A percentile compares a stretch with the other conserved stretches of the same genome.
phyloP scores from a whole-genome alignment of 495 filamentous ascomycete genomes.

The Trichocladium antarcticum region DNA sequence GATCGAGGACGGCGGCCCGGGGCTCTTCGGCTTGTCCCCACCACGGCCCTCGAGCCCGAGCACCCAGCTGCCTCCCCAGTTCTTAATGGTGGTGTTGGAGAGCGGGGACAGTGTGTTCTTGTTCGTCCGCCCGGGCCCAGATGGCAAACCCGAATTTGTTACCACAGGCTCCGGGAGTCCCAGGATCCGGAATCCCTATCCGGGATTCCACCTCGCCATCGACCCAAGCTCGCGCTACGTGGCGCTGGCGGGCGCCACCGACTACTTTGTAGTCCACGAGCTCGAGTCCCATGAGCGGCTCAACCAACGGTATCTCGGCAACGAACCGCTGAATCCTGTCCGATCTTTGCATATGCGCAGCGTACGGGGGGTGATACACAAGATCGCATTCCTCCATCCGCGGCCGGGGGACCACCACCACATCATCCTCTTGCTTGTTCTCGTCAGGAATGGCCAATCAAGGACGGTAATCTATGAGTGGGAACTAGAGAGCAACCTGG shows the following conservation, averaged over 20 bases:
- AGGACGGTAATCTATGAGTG: slow-evolving; percentile 66
- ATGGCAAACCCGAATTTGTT: slow-evolving; percentile 46
- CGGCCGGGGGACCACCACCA: slow-evolving; percentile 50
- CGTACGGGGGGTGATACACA: slow-evolving; percentile 63
- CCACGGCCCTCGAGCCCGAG: neutral
- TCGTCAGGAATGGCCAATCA: slow-evolving; percentile 48
- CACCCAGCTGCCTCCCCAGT: slow-evolving; percentile 53
- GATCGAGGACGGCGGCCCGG: slow-evolving; percentile 24
- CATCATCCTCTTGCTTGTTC: slow-evolving; percentile 64
- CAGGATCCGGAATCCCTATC: slow-evolving; percentile 33
- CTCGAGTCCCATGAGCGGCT: slow-evolving; percentile 43
- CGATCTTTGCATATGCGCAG: slow-evolving; percentile 44
- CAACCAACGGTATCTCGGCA: slow-evolving; percentile 26
- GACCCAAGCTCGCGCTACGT: slow-evolving; percentile 55
- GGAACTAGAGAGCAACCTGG: slow-evolving; percentile 40
- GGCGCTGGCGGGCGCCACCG: slow-evolving; percentile 34
- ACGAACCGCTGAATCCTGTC: slow-evolving; percentile 32
- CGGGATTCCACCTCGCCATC: slow-evolving; percentile 70
- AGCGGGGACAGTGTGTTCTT: slow-evolving; percentile 61
- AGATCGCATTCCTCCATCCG: slow-evolving; percentile 80
- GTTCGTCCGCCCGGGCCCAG: slow-evolving; percentile 40
- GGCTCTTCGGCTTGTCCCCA: slow-evolving; percentile 9
- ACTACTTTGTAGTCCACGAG: slow-evolving; percentile 47
- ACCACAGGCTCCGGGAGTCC: slow-evolving; percentile 48
- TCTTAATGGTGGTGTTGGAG: slow-evolving; percentile 61